Conservation (phyloP, 2,329 filamentous ascomycete genomes). For the Phaeosphaeria sp. region DNA sequence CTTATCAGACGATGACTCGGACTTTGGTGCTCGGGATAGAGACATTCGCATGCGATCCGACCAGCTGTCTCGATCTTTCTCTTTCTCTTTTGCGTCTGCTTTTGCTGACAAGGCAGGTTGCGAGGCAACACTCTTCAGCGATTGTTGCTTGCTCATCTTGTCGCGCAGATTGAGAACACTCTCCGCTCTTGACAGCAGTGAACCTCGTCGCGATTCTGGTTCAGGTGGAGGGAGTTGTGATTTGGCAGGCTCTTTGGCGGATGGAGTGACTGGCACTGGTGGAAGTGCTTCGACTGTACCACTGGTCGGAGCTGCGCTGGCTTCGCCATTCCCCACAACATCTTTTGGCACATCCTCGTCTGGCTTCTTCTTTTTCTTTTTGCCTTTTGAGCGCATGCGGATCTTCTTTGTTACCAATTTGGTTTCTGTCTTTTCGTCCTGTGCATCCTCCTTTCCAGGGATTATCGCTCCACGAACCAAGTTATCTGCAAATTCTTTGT, state of each 20-base stretch:
- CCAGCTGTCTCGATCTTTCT: slow-evolving; percentile 20
- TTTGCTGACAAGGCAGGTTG: slow-evolving; percentile 32
- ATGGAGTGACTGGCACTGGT: background rate
- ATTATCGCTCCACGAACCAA: slow-evolving; percentile 32
- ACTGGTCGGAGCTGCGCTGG: slow-evolving; percentile 8
- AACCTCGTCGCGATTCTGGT: slow-evolving; percentile 8
- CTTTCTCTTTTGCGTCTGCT: slow-evolving; percentile 21
- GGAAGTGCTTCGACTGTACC: slow-evolving; percentile 12
- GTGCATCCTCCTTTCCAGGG: slow-evolving; percentile 7
- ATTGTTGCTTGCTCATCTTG: slow-evolving; percentile 27
- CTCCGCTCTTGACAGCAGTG: slow-evolving; percentile 33
- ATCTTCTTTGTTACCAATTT: slow-evolving; percentile 45
- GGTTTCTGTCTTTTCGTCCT: slow-evolving; percentile 18
- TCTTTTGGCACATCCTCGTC: slow-evolving; percentile 22
- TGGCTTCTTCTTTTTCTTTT: slow-evolving; percentile 31
- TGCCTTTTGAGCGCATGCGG: slow-evolving; percentile 40
- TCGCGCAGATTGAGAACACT: slow-evolving; percentile 37
- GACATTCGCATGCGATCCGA: slow-evolving; percentile 36
- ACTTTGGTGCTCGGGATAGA: slow-evolving; percentile 31
- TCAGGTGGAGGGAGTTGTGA: background rate
- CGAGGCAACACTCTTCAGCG: slow-evolving; percentile 35
- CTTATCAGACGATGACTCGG: slow-evolving; percentile 31
- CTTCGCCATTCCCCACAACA: slow-evolving; percentile 10
- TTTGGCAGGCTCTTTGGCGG: slow-evolving; percentile 1
- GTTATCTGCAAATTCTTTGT: slow-evolving; percentile 39